Conservation (phyloP, 805 yeast species). For the Ogataea nitratoaversa region DNA sequence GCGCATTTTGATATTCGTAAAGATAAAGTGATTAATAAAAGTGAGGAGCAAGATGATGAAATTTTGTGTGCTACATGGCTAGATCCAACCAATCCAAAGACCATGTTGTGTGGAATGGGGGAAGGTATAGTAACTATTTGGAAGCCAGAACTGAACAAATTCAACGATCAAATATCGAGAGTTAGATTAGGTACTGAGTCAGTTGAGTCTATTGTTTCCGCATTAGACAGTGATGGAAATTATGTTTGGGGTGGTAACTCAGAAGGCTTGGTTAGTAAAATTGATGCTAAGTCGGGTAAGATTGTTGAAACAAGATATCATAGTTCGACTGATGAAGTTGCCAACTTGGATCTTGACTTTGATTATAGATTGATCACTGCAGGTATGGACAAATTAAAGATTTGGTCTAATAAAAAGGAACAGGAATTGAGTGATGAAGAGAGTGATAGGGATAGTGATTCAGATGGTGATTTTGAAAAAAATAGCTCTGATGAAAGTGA, state of each 20-base stretch:
- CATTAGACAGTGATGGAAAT: constrained; percentile 48
- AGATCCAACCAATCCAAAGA: constrained; percentile 51
- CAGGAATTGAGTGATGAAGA: constrained; percentile 11
- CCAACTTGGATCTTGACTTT: constrained; percentile 70
- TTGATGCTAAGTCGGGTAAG: constrained; percentile 61
- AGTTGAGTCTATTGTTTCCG: constrained; percentile 63
- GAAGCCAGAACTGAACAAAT: constrained; percentile 66
- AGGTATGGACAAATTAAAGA: constrained; percentile 75
- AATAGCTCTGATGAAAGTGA: constrained; percentile 10
- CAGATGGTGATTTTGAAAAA: constrained; percentile 3
- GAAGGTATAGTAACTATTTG: constrained; percentile 87
- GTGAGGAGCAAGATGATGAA: constrained; percentile 94
- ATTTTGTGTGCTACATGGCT: constrained; percentile 70
- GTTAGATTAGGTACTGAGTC: constrained; percentile 60
- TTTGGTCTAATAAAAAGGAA: constrained; percentile 69
- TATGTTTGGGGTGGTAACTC: constrained; percentile 77
- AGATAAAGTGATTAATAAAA: constrained; percentile 50
- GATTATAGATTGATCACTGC: constrained; percentile 77
- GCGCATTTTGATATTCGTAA: constrained; percentile 76
- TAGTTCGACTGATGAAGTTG: constrained; percentile 68
- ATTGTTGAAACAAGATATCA: constrained; percentile 66
- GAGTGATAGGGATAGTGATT: constrained; percentile 17
- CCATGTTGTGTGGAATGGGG: constrained; percentile 75
- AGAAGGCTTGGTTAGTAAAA: constrained; percentile 66
- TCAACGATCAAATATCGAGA: constrained; percentile 75